Conservation (phyloP, 2,329 filamentous ascomycete species). For the Keithomyces neogunnii region DNA sequence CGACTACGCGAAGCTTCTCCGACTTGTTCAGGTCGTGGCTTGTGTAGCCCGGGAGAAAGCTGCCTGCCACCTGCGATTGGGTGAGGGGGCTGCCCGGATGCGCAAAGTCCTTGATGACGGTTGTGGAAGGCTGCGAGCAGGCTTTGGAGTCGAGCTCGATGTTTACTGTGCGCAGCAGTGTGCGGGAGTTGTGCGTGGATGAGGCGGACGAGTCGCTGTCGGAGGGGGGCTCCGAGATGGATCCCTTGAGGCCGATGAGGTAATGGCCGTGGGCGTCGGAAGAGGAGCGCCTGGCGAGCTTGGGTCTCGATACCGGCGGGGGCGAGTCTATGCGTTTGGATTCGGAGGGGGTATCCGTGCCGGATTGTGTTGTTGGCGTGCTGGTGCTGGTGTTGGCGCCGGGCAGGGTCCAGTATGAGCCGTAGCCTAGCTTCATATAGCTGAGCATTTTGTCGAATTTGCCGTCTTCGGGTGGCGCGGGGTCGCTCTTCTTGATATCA, state of each 20-base stretch:
- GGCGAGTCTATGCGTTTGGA: background rate
- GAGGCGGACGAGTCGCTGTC: constrained; percentile 18
- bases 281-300: constrained; percentile 9
- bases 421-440: constrained; percentile 59
- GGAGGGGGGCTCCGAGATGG: constrained; percentile 40
- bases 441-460: constrained; percentile 49
- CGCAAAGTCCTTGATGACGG: constrained; percentile 36
- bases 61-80: constrained; percentile 25
- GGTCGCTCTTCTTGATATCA: background rate
- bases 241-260: constrained; percentile 60
- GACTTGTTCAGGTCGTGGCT: constrained; percentile 45
- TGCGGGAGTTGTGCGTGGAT: constrained; percentile 36
- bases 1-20: constrained; percentile 55
- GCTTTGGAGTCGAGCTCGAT: constrained; percentile 49
- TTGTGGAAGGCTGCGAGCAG: constrained; percentile 30
- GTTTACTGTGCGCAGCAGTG: constrained; percentile 56
- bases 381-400: constrained; percentile 11
- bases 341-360: constrained; percentile 6
- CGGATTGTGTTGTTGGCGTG: constrained; percentile 7
- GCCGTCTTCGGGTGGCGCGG: constrained; percentile 20
- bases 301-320: background rate
- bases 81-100: constrained; percentile 25
- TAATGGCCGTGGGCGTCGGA: constrained; percentile 40
- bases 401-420: constrained; percentile 53
- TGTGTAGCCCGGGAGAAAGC: constrained; percentile 21